A percentile compares a stretch with the other conserved stretches of the same genome.
phyloP scores from a whole-genome alignment of 768 basidiomycete species.

The Pleurotus ostreatus region DNA sequence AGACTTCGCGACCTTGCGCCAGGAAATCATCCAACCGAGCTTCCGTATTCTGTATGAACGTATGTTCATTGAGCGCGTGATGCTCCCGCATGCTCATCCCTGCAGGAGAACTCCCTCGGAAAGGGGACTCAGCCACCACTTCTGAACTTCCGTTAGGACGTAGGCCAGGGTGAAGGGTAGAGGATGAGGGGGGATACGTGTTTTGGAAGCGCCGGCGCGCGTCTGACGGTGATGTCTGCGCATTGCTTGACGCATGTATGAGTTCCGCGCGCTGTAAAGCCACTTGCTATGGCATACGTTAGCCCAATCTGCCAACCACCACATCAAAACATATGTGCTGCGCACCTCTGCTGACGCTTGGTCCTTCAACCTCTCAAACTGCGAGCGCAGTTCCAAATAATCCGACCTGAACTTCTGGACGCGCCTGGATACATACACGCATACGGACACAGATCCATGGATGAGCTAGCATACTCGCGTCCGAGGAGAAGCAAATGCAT shows the following conservation, averaged over 20 bases:
- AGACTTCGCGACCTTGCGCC: conserved; percentile 85
- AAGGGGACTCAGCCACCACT: conserved; percentile 78
- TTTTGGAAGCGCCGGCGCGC: conserved; percentile 64
- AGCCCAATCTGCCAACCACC: too few relatives aligned
- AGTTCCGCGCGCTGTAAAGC: conserved; percentile 62
- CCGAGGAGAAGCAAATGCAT: not conserved
- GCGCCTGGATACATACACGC: conserved; percentile 48
- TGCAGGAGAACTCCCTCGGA: conserved; percentile 53
- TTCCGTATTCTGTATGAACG: conserved; percentile 83
- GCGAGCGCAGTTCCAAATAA: conserved; percentile 73
- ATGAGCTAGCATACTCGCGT: not conserved
- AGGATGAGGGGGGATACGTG: conserved; percentile 35
- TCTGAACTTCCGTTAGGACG: conserved; percentile 34
- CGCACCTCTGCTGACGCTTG: conserved; percentile 49
- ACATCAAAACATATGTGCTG: not conserved
- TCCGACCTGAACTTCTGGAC: conserved; percentile 90
- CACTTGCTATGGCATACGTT: conserved; percentile 40
- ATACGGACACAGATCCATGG: too few relatives aligned
- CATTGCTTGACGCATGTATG: conserved; percentile 33
- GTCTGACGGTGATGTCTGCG: conserved; percentile 40
- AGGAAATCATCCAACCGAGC: conserved; percentile 84
- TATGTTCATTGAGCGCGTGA: conserved; percentile 83
- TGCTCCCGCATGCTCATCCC: conserved; percentile 59
- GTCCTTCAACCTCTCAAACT: conserved; percentile 77
- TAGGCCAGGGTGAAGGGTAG: conserved; percentile 49